phyloP scores from a whole-genome alignment of 1,139 yeast genomes.

The Yamadazyma taylorii region DNA sequence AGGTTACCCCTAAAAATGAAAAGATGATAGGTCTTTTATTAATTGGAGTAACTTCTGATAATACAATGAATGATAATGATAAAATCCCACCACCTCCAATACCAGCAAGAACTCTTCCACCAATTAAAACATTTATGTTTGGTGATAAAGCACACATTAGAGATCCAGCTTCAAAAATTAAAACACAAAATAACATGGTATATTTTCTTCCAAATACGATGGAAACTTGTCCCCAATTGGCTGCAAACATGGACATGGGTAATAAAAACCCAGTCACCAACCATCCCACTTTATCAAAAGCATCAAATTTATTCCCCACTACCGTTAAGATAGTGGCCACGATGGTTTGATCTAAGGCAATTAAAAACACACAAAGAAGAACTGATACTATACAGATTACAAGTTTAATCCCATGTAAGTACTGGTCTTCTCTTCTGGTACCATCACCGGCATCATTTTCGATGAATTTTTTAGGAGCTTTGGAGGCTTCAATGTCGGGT shows the following conservation, averaged over 20 bases:
- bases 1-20: slow-evolving; percentile 44
- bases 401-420: slow-evolving; percentile 31
- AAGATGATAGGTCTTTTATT: slow-evolving; percentile 26
- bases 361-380: slow-evolving; percentile 33
- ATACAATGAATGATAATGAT: slow-evolving; percentile 26
- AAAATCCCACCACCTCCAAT: slow-evolving; percentile 36
- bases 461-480: slow-evolving; percentile 23
- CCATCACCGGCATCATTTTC: slow-evolving; percentile 48
- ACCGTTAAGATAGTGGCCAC: slow-evolving; percentile 36
- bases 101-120: slow-evolving; percentile 39
- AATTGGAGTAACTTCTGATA: slow-evolving; percentile 31
- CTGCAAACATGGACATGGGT: slow-evolving; percentile 35
- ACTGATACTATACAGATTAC: slow-evolving; percentile 27
- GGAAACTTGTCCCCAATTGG: slow-evolving; percentile 42
- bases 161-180: slow-evolving; percentile 39
- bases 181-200: slow-evolving; percentile 34
- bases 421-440: slow-evolving; percentile 38
- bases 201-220: slow-evolving; percentile 49
- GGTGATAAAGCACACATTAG: slow-evolving; percentile 38
- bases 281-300: slow-evolving; percentile 61
- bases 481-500: too few species aligned
- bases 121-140: slow-evolving; percentile 36
- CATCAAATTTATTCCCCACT: slow-evolving; percentile 40
- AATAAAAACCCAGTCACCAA: slow-evolving; percentile 58
- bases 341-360: slow-evolving; percentile 44